Percentiles rank a stretch among this genome's conserved stretches.
Evolutionary conservation across 176 grass and related monocot species (phyloP).

Genomic region (Oryza rufipogon): DNA sequence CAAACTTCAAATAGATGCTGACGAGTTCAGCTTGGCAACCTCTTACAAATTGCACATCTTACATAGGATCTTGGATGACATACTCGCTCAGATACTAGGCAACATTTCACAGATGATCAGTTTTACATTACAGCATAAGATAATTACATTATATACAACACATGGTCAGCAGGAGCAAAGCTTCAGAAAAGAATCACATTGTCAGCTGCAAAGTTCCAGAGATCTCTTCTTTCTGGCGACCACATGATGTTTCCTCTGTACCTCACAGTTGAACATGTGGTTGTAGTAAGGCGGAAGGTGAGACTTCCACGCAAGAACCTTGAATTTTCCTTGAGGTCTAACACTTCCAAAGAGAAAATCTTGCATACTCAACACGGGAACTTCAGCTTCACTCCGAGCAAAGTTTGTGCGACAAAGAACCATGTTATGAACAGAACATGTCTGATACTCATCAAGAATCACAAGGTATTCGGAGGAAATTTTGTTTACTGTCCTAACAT

Average conservation of each 20-base stretch:
- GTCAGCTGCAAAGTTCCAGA: neutral
- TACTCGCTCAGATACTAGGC: too few relatives aligned
- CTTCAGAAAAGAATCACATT: too few relatives aligned
- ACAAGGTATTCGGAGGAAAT: neutral
- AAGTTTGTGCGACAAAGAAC: neutral
- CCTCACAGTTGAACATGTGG: neutral
- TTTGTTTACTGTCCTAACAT: neutral
- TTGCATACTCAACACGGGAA: neutral
- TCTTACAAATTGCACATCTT: too few relatives aligned
- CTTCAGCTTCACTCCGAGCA: neutral
- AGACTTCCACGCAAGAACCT: slow-evolving; percentile 21
- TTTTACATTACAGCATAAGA: too few relatives aligned
- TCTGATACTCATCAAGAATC: neutral
- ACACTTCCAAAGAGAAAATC: slow-evolving; percentile 13
- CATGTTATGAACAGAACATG: neutral
- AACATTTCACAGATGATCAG: too few relatives aligned
- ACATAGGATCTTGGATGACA: too few relatives aligned
- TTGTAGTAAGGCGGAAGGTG: neutral
- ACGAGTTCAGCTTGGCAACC: too few relatives aligned
- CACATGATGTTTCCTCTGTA: neutral
- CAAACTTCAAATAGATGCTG: too few relatives aligned
- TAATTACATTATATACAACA: too few relatives aligned
- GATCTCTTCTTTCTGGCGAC: too few relatives aligned
- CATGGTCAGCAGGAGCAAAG: too few relatives aligned
- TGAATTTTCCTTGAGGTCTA: slow-evolving; percentile 6